phyloP scores from a whole-genome alignment of 2,329 filamentous ascomycete species.

The Fusarium nematophilum region DNA sequence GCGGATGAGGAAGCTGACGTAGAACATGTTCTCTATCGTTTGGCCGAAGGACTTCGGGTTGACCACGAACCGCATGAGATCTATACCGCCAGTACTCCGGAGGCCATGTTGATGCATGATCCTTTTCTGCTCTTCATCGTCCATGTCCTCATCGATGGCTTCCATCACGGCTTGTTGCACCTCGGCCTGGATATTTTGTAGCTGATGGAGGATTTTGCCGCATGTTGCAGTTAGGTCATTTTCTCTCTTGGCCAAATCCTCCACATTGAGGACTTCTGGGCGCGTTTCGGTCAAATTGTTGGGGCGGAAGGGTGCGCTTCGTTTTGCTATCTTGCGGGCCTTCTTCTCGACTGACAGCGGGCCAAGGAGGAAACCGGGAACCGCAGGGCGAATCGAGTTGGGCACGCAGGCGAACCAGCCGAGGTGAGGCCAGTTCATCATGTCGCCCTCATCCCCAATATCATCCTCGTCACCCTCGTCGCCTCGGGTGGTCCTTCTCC shows the following conservation, averaged over 20 bases:
- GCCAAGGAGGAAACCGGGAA: constrained; percentile 87
- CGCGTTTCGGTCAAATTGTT: constrained; percentile 76
- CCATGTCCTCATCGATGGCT: constrained; percentile 58
- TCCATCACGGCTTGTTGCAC: constrained; percentile 59
- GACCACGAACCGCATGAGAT: constrained; percentile 87
- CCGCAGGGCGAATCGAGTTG: constrained; percentile 74
- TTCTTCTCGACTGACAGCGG: constrained; percentile 92
- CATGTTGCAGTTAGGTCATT: constrained; percentile 85
- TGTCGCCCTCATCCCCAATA: constrained; percentile 78
- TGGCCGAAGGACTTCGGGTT: constrained; percentile 93
- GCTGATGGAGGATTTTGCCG: constrained; percentile 74
- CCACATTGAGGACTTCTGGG: constrained; percentile 80
- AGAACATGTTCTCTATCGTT: constrained; percentile 97
- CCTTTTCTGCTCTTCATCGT: constrained; percentile 57
- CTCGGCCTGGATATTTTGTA: constrained; percentile 62
- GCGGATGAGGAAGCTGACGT: constrained; percentile 91
- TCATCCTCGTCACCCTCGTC: constrained; percentile 67
- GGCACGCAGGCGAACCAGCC: constrained; percentile 82
- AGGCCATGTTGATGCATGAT: constrained; percentile 76
- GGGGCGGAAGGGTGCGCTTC: constrained; percentile 76
- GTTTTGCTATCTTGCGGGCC: constrained; percentile 74
- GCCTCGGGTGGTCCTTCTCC: constrained; percentile 50
- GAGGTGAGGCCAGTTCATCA: constrained; percentile 87
- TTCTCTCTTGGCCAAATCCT: constrained; percentile 81
- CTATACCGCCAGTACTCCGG: constrained; percentile 75